Percentiles rank a stretch among this genome's conserved stretches.
phyloP scores from a whole-genome alignment of 768 basidiomycete species.

The Mrakia gelida region DNA sequence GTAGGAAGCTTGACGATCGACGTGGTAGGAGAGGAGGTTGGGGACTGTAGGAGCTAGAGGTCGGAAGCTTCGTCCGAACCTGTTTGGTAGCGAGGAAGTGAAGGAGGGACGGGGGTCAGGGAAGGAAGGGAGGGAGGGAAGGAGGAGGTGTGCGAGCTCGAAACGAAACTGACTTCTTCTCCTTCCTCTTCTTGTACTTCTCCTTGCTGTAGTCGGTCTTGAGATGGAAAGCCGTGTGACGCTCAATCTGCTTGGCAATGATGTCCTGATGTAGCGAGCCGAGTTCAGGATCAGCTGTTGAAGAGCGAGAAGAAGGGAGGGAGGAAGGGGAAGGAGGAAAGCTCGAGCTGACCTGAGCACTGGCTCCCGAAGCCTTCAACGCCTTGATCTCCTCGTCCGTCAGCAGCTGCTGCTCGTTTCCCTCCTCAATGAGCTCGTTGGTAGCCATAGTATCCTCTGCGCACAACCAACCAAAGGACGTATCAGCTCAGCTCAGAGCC shows the following conservation, averaged over 20 bases:
- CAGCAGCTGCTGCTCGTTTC: slow-evolving; percentile 72
- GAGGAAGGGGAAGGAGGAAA: slow-evolving; percentile 32
- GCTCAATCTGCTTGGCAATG: slow-evolving; percentile 87
- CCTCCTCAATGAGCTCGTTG: slow-evolving; percentile 88
- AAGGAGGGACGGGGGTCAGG: background rate
- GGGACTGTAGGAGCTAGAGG: slow-evolving; percentile 80
- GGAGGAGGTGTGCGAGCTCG: background rate
- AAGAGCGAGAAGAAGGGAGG: background rate
- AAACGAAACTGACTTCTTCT: slow-evolving; percentile 69
- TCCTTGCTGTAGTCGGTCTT: slow-evolving; percentile 99
- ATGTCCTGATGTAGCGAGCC: slow-evolving; percentile 65
- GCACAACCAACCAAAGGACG: background rate
- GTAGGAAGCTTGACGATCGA: slow-evolving; percentile 64
- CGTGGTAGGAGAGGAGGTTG: slow-evolving; percentile 87
- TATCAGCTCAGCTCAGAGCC: background rate
- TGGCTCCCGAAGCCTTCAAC: slow-evolving; percentile 73
- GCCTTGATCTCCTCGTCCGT: slow-evolving; percentile 77
- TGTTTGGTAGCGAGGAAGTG: slow-evolving; percentile 44
- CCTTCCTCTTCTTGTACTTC: slow-evolving; percentile 94
- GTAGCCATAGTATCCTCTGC: slow-evolving; percentile 95
- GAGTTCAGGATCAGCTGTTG: background rate
- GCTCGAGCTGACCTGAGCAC: slow-evolving; percentile 59
- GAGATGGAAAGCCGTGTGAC: slow-evolving; percentile 82
- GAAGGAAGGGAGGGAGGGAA: background rate
- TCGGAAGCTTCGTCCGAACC: slow-evolving; percentile 80